These are phyloP conservation scores for Delonix regia DNA, from an alignment of 306 rosid genomes.

Conservation along the genomic window DNA sequence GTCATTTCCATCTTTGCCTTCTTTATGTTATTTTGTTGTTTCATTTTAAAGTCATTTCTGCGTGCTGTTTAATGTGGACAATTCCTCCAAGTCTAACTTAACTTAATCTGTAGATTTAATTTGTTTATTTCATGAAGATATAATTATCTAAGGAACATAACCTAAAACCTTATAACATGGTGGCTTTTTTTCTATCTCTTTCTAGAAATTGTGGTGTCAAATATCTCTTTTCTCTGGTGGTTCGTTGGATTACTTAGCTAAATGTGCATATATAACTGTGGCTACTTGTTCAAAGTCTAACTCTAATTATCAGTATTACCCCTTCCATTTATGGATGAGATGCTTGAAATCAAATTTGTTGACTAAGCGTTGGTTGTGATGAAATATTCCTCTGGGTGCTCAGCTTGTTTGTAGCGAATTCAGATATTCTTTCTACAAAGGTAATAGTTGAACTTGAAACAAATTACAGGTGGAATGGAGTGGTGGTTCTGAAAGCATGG, in stretches of 20 bases:
- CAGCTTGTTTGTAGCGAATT: slow-evolving; percentile 22
- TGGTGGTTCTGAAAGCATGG: slow-evolving; percentile 88
- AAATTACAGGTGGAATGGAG: slow-evolving; percentile 79
- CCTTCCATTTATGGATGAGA: slow-evolving; percentile 8
- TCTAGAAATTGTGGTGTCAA: not conserved
- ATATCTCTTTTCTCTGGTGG: not conserved
- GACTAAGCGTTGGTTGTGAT: not conserved
- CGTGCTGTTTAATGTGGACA: not conserved
- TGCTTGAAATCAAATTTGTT: not conserved
- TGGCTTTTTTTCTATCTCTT: not conserved
- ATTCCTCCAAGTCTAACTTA: not conserved
- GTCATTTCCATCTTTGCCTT: not conserved
- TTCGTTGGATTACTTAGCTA: not conserved
- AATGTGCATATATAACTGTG: not conserved
- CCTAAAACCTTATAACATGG: not conserved
- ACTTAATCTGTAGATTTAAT: not conserved
- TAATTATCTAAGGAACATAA: not conserved
- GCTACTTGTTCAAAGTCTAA: not conserved
- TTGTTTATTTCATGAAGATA: not conserved
- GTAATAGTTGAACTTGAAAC: slow-evolving; percentile 17
- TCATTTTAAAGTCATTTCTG: not conserved
- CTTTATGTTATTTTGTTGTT: slow-evolving; percentile 8
- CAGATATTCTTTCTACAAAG: slow-evolving; percentile 32
- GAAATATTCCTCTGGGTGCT: not conserved
- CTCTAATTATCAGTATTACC: not conserved